A percentile compares a stretch with the other conserved stretches of the same genome.
Conservation (phyloP, 1,139 yeast species). For the Saccharomyces hybrid region DNA sequence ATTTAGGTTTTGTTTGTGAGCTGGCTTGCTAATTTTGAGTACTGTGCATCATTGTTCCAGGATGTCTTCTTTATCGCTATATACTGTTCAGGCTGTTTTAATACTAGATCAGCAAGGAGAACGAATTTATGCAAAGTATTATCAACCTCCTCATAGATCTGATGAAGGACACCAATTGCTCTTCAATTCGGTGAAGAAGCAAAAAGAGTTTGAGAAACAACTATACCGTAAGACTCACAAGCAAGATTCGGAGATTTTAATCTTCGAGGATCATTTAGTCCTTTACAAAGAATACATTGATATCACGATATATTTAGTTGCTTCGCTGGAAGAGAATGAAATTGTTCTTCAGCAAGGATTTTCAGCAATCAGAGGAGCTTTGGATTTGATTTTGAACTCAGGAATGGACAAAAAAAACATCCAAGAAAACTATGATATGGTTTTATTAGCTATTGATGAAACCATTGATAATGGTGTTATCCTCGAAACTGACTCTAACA, state of each 20-base stretch:
- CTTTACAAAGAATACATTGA: constrained; percentile 80
- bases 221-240: constrained; percentile 71
- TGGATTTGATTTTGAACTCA: constrained; percentile 67
- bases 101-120: constrained; percentile 78
- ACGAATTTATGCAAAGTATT: constrained; percentile 80
- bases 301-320: constrained; percentile 62
- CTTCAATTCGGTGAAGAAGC: constrained; percentile 49
- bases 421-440: constrained; percentile 78
- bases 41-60: constrained; percentile 8
- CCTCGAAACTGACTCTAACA: constrained; percentile 80
- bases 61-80: constrained; percentile 45
- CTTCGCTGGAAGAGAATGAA: constrained; percentile 80
- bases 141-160: constrained; percentile 45
- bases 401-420: constrained; percentile 74
- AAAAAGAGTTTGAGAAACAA: constrained; percentile 66
- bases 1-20: constrained; percentile 3
- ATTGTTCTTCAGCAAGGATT: constrained; percentile 70
- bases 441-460: constrained; percentile 83
- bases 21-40: constrained; percentile 12
- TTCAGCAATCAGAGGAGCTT: constrained; percentile 70
- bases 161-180: constrained; percentile 21
- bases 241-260: constrained; percentile 69
- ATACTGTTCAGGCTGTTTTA: constrained; percentile 69
- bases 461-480: constrained; percentile 87
- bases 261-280: constrained; percentile 70